Conservation (phyloP, 176 grass and related monocot species). For the Carex kokanica region DNA sequence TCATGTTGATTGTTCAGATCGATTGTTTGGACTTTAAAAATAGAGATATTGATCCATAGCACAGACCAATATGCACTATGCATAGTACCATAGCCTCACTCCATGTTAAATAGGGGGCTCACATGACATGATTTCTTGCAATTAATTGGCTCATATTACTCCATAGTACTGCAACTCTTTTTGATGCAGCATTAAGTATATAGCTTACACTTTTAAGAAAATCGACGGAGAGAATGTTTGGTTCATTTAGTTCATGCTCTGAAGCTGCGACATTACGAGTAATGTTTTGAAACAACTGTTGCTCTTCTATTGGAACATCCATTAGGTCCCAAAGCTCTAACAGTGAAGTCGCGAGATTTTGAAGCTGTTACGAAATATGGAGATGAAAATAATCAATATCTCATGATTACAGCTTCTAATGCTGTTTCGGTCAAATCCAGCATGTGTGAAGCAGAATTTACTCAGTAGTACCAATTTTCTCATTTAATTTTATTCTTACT, state of each 20-base stretch:
- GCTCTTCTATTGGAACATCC: constrained; percentile 86
- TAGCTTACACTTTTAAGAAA: constrained; percentile 64
- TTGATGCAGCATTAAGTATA: neutral
- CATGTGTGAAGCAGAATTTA: neutral
- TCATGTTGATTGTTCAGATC: no score
- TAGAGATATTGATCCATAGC: no score
- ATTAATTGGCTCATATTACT: neutral
- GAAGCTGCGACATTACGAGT: constrained; percentile 69
- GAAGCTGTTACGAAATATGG: constrained; percentile 43
- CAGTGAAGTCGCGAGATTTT: constrained; percentile 75
- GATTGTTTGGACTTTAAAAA: no score
- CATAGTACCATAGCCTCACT: no score
- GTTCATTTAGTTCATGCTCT: constrained; percentile 71
- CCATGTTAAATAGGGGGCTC: neutral
- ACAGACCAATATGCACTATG: no score
- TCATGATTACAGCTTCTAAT: neutral
- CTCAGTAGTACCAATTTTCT: neutral
- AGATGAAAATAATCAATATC: neutral
- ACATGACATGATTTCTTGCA: neutral
- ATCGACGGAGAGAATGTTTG: constrained; percentile 60
- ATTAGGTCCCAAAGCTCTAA: constrained; percentile 90
- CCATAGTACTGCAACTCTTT: neutral
- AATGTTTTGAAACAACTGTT: constrained; percentile 77
- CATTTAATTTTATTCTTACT: neutral
- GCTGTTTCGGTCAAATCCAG: neutral